phyloP scores from a whole-genome alignment of 164 flowering plant genomes.

The Vitis rotundifolia region DNA sequence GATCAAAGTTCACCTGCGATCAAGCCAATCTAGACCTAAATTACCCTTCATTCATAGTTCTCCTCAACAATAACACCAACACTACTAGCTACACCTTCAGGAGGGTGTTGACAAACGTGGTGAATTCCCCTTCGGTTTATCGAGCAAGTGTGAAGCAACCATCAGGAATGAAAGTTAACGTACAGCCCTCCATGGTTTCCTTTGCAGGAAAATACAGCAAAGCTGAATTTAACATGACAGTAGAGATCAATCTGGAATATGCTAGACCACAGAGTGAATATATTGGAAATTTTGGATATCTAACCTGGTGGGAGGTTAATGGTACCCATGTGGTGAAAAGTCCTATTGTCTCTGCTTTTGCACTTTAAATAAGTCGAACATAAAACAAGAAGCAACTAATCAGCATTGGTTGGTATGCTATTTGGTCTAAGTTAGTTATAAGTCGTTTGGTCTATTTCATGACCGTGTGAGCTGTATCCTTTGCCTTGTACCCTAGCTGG shows the following conservation, averaged over 20 bases:
- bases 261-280: constrained; percentile 16
- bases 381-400: no score
- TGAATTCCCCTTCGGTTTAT: constrained; percentile 10
- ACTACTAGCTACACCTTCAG: no score
- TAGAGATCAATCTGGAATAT: constrained; percentile 19
- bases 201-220: constrained; percentile 19
- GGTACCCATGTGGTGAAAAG: constrained; percentile 36
- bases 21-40: no score
- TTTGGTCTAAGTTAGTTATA: no score
- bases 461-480: no score
- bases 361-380: constrained; percentile 2
- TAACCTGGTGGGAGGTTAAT: constrained; percentile 32
- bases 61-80: no score
- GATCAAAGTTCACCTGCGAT: no score
- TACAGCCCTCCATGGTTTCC: constrained; percentile 13
- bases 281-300: constrained; percentile 17
- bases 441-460: no score
- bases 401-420: no score
- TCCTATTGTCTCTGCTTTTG: constrained; percentile 37
- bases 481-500: no score
- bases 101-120: constrained; percentile 16
- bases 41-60: no score
- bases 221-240: constrained; percentile 23
- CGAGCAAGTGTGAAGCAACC: constrained; percentile 20
- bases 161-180: constrained; percentile 26